Conservation (phyloP, 768 basidiomycete species). For the Russula sp. region DNA sequence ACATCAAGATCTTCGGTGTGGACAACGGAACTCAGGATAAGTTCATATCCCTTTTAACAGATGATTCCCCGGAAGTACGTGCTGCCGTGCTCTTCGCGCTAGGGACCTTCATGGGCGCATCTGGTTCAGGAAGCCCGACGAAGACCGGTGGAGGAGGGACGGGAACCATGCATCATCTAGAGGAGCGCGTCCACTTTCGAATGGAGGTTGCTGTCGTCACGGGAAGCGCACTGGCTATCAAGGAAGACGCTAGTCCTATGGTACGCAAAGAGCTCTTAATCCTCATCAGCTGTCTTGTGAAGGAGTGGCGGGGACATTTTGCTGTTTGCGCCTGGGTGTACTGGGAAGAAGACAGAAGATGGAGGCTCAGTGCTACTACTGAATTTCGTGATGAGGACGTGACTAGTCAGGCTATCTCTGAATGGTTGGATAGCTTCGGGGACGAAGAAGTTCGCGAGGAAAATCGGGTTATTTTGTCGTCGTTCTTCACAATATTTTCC, state of each 20-base stretch:
- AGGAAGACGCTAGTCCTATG: slow-evolving; percentile 94
- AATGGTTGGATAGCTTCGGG: slow-evolving; percentile 69
- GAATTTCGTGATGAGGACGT: slow-evolving; percentile 55
- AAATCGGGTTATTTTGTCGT: slow-evolving; percentile 78
- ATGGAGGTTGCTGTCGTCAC: slow-evolving; percentile 92
- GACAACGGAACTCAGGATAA: slow-evolving; percentile 75
- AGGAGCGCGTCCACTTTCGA: slow-evolving; percentile 72
- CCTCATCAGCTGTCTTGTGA: slow-evolving; percentile 85
- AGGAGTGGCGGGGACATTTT: slow-evolving; percentile 95
- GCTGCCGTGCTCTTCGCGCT: slow-evolving; percentile 87
- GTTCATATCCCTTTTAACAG: slow-evolving; percentile 67
- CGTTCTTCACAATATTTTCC: slow-evolving; percentile 89
- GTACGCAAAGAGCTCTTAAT: slow-evolving; percentile 91
- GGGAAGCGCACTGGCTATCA: slow-evolving; percentile 78
- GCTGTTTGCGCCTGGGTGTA: slow-evolving; percentile 96
- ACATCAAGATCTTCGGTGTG: slow-evolving; percentile 79
- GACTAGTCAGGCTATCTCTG: slow-evolving; percentile 59
- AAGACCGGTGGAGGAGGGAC: slow-evolving; percentile 79
- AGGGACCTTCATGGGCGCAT: slow-evolving; percentile 89
- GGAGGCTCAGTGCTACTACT: slow-evolving; percentile 35
- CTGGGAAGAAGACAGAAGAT: slow-evolving; percentile 82
- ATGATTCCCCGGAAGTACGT: slow-evolving; percentile 90
- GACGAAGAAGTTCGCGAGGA: slow-evolving; percentile 64
- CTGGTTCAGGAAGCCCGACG: slow-evolving; percentile 58
- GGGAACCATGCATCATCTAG: slow-evolving; percentile 67